A percentile compares a stretch with the other conserved stretches of the same genome.
Evolutionary conservation across 2,329 filamentous ascomycete genomes (phyloP).

Genomic region (Pyrenochaeta sp.): DNA sequence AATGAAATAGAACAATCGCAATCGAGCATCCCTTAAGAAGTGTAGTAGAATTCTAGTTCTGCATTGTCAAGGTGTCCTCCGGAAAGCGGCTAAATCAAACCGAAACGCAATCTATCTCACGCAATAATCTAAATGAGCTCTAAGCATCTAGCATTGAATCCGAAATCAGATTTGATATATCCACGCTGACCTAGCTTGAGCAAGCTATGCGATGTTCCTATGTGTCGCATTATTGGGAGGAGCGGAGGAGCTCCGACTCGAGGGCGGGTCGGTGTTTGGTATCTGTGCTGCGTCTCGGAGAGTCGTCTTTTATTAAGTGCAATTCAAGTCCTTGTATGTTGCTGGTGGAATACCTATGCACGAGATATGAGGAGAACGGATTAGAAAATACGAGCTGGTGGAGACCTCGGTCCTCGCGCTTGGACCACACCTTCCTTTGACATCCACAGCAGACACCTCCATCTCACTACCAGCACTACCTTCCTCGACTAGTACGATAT

Average conservation of each 20-base stretch:
- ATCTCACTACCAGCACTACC: neutral
- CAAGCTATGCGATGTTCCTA: neutral
- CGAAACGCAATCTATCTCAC: constrained; percentile 21
- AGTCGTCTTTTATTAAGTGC: too few species aligned
- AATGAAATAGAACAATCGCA: neutral
- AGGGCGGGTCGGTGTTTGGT: neutral
- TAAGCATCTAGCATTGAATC: too few species aligned
- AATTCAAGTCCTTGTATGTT: neutral
- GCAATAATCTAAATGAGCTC: neutral
- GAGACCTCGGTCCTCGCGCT: neutral
- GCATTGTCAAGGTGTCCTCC: constrained; percentile 31
- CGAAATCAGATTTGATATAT: neutral
- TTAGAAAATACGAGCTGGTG: neutral
- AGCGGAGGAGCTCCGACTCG: neutral
- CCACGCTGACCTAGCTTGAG: neutral
- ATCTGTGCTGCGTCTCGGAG: neutral
- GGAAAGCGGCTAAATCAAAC: constrained; percentile 30
- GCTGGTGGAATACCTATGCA: neutral
- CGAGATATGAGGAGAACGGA: neutral
- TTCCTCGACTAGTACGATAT: neutral
- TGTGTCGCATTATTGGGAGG: neutral
- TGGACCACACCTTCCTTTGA: constrained; percentile 8
- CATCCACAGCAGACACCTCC: neutral
- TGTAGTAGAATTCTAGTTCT: neutral
- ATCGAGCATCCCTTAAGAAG: too few species aligned